Evolutionary conservation across 108 stramenopile species (phyloP).

Genomic region (Skeletonema costatum): DNA sequence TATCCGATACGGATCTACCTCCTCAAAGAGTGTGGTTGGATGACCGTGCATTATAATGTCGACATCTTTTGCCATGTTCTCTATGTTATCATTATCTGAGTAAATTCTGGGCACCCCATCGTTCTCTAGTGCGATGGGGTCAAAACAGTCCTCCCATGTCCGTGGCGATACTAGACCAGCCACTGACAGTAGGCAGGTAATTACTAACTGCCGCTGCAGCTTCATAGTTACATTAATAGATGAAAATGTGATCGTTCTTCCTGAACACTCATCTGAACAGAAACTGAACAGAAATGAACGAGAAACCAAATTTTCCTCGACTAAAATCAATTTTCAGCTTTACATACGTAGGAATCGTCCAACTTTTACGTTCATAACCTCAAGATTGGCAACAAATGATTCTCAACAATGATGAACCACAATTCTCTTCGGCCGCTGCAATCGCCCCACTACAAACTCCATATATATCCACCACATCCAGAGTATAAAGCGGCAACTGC

Average conservation of each 20-base stretch:
- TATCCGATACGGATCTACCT: conserved; percentile 17
- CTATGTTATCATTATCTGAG: not conserved
- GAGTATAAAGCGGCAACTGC: not conserved
- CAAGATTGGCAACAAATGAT: too few species aligned
- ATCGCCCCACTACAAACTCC: not conserved
- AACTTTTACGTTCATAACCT: not conserved
- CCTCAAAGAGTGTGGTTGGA: conserved; percentile 16
- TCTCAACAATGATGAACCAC: not conserved
- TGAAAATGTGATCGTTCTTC: not conserved
- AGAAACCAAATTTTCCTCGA: not conserved
- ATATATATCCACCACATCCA: not conserved
- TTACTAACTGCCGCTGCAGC: not conserved
- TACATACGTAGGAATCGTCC: too few species aligned
- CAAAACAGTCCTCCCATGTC: conserved; percentile 11
- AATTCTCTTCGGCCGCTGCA: not conserved
- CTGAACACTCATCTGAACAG: too few species aligned
- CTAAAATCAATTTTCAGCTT: not conserved
- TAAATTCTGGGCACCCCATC: conserved; percentile 13
- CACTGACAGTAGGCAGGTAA: not conserved
- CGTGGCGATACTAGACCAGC: not conserved
- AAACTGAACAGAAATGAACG: not conserved
- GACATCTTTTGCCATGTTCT: not conserved
- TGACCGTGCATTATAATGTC: conserved; percentile 11
- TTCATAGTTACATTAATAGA: not conserved
- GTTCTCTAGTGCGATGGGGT: conserved; percentile 2